Evolutionary conservation across 495 filamentous ascomycete species (phyloP).

Genomic region (Xylona heveae): DNA sequence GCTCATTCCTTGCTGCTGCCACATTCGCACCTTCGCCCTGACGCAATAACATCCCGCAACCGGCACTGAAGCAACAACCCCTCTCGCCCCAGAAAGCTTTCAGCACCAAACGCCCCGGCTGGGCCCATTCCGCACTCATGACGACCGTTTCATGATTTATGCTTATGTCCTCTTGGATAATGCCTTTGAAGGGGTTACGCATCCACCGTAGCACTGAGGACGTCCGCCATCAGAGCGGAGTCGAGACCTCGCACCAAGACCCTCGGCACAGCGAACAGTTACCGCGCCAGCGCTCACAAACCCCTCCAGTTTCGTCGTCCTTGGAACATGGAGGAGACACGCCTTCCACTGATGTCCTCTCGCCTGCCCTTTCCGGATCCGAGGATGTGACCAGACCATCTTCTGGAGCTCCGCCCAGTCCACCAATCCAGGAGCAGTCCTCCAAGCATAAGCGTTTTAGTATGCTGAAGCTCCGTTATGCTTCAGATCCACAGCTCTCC

Average conservation of each 20-base stretch:
- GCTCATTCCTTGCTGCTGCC: too few relatives aligned
- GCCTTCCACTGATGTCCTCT: slow-evolving; percentile 3
- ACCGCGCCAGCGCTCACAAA: neutral
- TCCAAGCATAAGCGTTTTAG: slow-evolving; percentile 48
- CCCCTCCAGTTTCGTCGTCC: too few relatives aligned
- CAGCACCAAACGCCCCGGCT: too few relatives aligned
- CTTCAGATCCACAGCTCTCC: slow-evolving; percentile 80
- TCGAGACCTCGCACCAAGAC: neutral
- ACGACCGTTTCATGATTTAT: too few relatives aligned
- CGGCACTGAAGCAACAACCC: too few relatives aligned
- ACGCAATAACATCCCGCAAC: too few relatives aligned
- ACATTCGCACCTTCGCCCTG: too few relatives aligned
- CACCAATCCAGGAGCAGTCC: neutral
- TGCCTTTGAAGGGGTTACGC: too few relatives aligned
- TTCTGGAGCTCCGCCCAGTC: neutral
- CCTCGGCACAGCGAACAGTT: slow-evolving; percentile 1
- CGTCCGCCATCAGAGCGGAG: slow-evolving; percentile 3
- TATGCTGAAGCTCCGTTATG: slow-evolving; percentile 78
- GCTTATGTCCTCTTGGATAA: too few relatives aligned
- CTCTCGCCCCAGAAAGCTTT: too few relatives aligned
- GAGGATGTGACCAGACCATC: neutral
- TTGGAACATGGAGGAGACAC: too few relatives aligned
- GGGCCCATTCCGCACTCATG: too few relatives aligned
- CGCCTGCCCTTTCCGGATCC: neutral
- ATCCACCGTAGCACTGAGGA: slow-evolving; percentile 4